Conservation (phyloP, 1,284 basidiomycete genomes). For the Leccinum subspadiceum region DNA sequence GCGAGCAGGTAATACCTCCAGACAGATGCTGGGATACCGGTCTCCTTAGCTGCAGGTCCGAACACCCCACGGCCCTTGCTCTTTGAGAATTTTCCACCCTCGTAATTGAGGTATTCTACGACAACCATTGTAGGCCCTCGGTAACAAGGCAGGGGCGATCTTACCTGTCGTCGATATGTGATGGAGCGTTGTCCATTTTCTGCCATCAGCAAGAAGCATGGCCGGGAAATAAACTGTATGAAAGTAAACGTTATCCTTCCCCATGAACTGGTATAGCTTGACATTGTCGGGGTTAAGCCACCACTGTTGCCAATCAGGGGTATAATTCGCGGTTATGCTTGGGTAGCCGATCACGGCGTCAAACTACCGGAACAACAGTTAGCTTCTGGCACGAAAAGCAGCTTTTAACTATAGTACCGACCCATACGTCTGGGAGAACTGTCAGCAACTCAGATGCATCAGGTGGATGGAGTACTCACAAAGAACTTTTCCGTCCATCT, state of each 20-base stretch:
- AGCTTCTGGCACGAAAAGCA: slow-evolving; percentile 3
- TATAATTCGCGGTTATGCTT: slow-evolving; percentile 96
- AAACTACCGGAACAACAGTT: slow-evolving; percentile 55
- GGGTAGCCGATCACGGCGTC: slow-evolving; percentile 98
- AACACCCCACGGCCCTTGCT: slow-evolving; percentile 97
- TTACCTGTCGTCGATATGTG: slow-evolving; percentile 93
- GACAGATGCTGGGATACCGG: slow-evolving; percentile 89
- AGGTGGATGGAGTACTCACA: slow-evolving; percentile 56
- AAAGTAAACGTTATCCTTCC: slow-evolving; percentile 98
- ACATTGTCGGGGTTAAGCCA: slow-evolving; percentile 96
- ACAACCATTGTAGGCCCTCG: slow-evolving; percentile 2
- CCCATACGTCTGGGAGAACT: slow-evolving; percentile 72
- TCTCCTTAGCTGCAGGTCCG: slow-evolving; percentile 91
- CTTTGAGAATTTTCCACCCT: slow-evolving; percentile 99
- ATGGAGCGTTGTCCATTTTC: slow-evolving; percentile 92
- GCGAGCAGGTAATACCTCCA: slow-evolving; percentile 98
- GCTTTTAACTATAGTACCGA: slow-evolving; percentile 36
- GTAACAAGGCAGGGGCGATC: slow-evolving; percentile 14
- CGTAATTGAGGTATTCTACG: slow-evolving; percentile 96
- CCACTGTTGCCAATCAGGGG: slow-evolving; percentile 94
- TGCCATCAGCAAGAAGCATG: slow-evolving; percentile 85
- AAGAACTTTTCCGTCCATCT: slow-evolving; percentile 93
- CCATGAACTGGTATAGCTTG: slow-evolving; percentile 98
- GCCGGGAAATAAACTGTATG: slow-evolving; percentile 97
- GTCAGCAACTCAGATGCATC: slow-evolving; percentile 4